Percentiles rank a stretch among this genome's conserved stretches.
Evolutionary conservation across 805 yeast genomes (phyloP).

Genomic region (Candida alai): DNA sequence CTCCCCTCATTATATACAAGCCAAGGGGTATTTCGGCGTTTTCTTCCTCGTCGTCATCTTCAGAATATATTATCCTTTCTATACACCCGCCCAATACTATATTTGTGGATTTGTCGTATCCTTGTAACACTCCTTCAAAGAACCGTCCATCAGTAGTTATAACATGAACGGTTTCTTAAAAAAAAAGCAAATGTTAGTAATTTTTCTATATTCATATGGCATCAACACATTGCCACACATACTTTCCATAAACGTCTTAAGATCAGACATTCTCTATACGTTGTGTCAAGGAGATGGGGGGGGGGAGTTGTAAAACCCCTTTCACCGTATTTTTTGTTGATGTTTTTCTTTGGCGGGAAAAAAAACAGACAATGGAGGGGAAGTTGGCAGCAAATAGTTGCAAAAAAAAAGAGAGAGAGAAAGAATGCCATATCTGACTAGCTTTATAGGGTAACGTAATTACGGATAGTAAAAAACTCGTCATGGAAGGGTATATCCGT

Average conservation of each 20-base stretch:
- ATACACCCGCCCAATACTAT: constrained; percentile 48
- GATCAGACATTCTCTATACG: constrained; percentile 24
- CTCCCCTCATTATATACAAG: constrained; percentile 54
- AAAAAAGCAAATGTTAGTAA: constrained; percentile 1
- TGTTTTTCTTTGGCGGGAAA: neutral
- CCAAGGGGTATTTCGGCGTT: constrained; percentile 45
- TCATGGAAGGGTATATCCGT: no score
- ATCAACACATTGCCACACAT: constrained; percentile 16
- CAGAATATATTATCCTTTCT: constrained; percentile 47
- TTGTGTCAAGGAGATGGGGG: no score
- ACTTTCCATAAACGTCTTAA: constrained; percentile 30
- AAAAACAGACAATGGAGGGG: no score
- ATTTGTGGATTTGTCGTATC: constrained; percentile 65
- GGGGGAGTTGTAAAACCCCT: no score
- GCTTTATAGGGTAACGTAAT: no score
- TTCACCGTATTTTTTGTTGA: neutral
- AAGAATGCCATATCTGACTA: no score
- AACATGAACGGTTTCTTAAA: constrained; percentile 36
- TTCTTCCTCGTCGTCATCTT: constrained; percentile 34
- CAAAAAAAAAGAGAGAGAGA: no score
- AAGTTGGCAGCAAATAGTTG: constrained; percentile 2
- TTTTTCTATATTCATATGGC: no score
- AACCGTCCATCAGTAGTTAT: constrained; percentile 43
- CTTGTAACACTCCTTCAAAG: constrained; percentile 43
- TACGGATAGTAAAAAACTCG: no score